Percentiles rank a stretch among this genome's conserved stretches.
Conservation (phyloP, 331 rosid genomes). For the Telfairia occidentalis region DNA sequence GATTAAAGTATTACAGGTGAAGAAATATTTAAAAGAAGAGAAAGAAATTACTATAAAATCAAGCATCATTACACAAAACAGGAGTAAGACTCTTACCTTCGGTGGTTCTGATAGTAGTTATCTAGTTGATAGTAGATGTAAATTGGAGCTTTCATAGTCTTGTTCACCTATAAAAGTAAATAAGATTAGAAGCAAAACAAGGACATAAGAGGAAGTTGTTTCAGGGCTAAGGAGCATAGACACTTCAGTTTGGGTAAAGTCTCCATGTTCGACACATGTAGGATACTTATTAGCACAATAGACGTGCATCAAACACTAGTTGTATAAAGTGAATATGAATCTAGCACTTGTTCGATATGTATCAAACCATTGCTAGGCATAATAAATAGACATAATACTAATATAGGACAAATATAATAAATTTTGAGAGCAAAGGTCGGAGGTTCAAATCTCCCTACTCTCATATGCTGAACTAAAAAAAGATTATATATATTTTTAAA, state of each 20-base stretch:
- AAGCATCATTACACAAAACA: constrained; percentile 7
- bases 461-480: too few species aligned
- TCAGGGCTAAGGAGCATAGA: neutral
- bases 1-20: neutral
- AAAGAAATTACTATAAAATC: constrained; percentile 2
- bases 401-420: neutral
- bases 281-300: neutral
- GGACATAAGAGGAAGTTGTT: neutral
- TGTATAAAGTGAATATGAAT: neutral
- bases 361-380: neutral
- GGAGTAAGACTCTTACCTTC: constrained; percentile 41
- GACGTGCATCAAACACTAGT: neutral
- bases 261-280: neutral
- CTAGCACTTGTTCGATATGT: neutral
- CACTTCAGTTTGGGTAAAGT: neutral
- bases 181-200: constrained; percentile 10
- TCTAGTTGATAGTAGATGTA: constrained; percentile 82
- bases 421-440: too few species aligned
- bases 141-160: constrained; percentile 82
- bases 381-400: neutral
- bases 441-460: too few species aligned
- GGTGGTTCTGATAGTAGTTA: constrained; percentile 89
- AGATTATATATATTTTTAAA: too few species aligned
- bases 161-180: constrained; percentile 45
- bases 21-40: neutral